These are phyloP conservation scores for Yarrowia sp. DNA, from an alignment of 805 yeast species.

Conservation along the genomic window DNA sequence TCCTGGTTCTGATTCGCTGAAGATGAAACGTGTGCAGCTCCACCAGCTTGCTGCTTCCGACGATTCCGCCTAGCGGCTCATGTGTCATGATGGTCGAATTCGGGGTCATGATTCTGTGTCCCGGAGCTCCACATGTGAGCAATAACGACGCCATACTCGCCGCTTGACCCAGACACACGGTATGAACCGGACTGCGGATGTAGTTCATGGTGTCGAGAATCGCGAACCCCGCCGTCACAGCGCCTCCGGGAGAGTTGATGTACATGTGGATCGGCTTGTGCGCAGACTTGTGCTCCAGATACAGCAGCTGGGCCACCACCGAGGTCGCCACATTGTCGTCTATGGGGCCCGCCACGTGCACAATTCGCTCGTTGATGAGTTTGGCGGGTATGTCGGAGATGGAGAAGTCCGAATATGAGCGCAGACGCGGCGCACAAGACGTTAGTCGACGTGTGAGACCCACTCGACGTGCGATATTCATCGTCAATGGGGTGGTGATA, in stretches of 20 bases:
- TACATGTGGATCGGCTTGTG: slow-evolving; percentile 37
- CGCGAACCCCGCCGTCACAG: slow-evolving; percentile 31
- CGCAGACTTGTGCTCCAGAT: slow-evolving; percentile 22
- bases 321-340: slow-evolving; percentile 33
- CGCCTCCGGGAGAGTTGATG: slow-evolving; percentile 37
- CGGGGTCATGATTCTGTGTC: slow-evolving; percentile 25
- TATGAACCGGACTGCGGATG: slow-evolving; percentile 26
- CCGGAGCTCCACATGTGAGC: slow-evolving; percentile 21
- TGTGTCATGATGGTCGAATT: slow-evolving; percentile 35
- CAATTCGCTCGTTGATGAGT: slow-evolving; percentile 24
- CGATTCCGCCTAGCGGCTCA: slow-evolving; percentile 34
- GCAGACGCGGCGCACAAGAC: too few species aligned
- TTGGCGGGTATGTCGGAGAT: slow-evolving; percentile 32
- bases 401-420: slow-evolving; percentile 15
- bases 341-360: slow-evolving; percentile 27
- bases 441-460: too few species aligned
- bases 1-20: slow-evolving; percentile 7
- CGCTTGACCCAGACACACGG: slow-evolving; percentile 35
- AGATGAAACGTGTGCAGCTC: slow-evolving; percentile 31
- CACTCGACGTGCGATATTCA: too few species aligned
- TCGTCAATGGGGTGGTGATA: too few species aligned
- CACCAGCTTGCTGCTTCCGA: slow-evolving; percentile 27
- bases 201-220: slow-evolving; percentile 37
- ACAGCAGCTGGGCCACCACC: slow-evolving; percentile 20
- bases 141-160: slow-evolving; percentile 27